Evolutionary conservation across 768 basidiomycete species (phyloP).

Genomic region (Hemileccinum rubropunctum): DNA sequence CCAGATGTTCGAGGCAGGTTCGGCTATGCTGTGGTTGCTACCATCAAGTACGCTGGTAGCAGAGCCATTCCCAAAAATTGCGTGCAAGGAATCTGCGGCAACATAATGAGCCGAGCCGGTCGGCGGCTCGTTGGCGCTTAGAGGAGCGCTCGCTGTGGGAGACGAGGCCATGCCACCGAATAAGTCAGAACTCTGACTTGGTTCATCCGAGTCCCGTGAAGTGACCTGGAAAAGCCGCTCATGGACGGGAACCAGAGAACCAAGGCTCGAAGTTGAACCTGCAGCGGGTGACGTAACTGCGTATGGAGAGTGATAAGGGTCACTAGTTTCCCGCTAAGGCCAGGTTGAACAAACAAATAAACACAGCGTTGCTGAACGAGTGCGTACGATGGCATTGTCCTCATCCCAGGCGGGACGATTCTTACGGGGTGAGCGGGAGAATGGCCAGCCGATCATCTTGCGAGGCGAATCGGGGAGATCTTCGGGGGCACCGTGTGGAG

Average conservation of each 20-base stretch:
- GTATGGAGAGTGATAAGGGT: slow-evolving; percentile 12
- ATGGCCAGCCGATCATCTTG: slow-evolving; percentile 31
- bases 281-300: slow-evolving; percentile 17
- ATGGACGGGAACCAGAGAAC: slow-evolving; percentile 26
- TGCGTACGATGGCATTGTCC: slow-evolving; percentile 12
- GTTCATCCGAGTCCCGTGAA: slow-evolving; percentile 13
- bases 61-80: slow-evolving; percentile 8
- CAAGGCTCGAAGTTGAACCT: slow-evolving; percentile 29
- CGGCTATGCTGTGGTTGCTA: neutral
- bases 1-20: neutral
- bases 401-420: slow-evolving; percentile 11
- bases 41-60: slow-evolving; percentile 1
- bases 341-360: slow-evolving; percentile 4
- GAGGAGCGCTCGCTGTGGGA: neutral
- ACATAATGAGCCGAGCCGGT: neutral
- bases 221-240: slow-evolving; percentile 22
- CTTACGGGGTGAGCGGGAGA: slow-evolving; percentile 25
- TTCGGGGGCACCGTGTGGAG: slow-evolving; percentile 6
- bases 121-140: neutral
- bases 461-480: slow-evolving; percentile 19
- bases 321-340: slow-evolving; percentile 5
- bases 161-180: slow-evolving; percentile 6
- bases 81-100: slow-evolving; percentile 2
- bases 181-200: neutral
- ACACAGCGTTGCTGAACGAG: neutral